phyloP scores from a whole-genome alignment of 2,329 filamentous ascomycete species.

The Lasiodiplodia gonubiensis region DNA sequence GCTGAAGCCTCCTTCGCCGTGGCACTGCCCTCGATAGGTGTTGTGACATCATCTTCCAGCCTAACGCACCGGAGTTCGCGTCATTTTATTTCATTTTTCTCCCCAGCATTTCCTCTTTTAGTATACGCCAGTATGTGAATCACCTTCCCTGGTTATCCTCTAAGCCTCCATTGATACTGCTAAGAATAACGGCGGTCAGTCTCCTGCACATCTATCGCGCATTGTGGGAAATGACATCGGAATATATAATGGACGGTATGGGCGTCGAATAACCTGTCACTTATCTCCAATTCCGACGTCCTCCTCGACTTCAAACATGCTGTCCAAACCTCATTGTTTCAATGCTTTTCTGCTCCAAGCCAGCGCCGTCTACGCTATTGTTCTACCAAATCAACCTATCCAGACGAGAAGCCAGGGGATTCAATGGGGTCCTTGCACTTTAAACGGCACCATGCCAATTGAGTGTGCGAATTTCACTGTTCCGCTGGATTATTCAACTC shows the following conservation, averaged over 20 bases:
- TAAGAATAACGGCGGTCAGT: too few species aligned
- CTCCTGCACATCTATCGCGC: too few species aligned
- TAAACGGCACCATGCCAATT: neutral
- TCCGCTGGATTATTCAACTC: neutral
- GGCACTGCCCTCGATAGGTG: neutral
- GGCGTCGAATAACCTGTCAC: too few species aligned
- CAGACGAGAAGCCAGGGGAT: neutral
- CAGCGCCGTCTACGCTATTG: neutral
- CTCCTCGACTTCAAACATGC: neutral
- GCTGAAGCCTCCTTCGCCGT: neutral
- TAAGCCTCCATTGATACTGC: too few species aligned
- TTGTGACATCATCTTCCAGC: neutral
- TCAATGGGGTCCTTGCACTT: neutral
- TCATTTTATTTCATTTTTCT: neutral
- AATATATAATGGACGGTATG: neutral
- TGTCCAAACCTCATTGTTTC: neutral
- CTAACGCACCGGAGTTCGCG: neutral
- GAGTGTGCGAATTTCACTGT: conserved; percentile 1
- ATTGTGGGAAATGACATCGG: neutral
- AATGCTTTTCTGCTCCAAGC: neutral
- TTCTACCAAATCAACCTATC: neutral
- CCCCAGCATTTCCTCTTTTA: neutral
- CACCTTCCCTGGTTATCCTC: too few species aligned
- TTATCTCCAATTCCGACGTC: neutral
- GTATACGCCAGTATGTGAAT: too few species aligned